Percentiles rank a stretch among this genome's conserved stretches.
Evolutionary conservation across 2,329 filamentous ascomycete species (phyloP).

Genomic region (Nemania sp.): DNA sequence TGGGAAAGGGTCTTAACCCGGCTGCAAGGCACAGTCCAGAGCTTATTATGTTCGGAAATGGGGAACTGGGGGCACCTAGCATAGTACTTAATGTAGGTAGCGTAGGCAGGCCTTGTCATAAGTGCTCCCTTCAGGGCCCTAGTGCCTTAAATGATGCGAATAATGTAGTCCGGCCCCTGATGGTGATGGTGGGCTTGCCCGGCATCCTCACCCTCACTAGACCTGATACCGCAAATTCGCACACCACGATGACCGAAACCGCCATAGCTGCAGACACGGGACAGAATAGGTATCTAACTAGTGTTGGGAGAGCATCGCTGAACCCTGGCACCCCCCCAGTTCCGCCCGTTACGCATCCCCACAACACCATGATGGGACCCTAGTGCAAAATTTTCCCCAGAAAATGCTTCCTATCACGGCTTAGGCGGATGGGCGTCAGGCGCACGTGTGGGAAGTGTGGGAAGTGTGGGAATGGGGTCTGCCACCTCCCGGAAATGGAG

Average conservation of each 20-base stretch:
- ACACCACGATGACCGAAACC: conserved; percentile 22
- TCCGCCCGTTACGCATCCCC: conserved; percentile 19
- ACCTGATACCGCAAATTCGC: conserved; percentile 15
- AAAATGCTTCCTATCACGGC: conserved; percentile 28
- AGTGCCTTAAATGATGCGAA: conserved; percentile 12
- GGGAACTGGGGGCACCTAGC: conserved; percentile 25
- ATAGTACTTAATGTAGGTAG: not conserved
- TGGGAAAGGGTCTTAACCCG: conserved; percentile 28
- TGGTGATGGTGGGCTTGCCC: conserved; percentile 4
- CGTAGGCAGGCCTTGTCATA: not conserved
- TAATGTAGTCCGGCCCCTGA: conserved; percentile 11
- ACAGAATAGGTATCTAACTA: conserved; percentile 18
- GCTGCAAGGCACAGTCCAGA: conserved; percentile 40
- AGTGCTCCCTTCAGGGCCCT: not conserved
- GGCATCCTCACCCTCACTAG: conserved; percentile 15
- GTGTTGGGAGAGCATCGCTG: conserved; percentile 34
- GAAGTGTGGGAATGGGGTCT: conserved; percentile 11
- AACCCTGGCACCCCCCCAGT: conserved; percentile 35
- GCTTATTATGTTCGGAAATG: conserved; percentile 39
- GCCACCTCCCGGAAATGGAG: conserved; percentile 21
- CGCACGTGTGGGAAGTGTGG: conserved; percentile 13
- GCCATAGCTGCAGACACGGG: conserved; percentile 33
- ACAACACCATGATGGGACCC: conserved; percentile 16
- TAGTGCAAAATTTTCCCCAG: conserved; percentile 24
- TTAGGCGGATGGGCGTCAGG: conserved; percentile 19